Base-by-base conservation (phyloP, 192 early-diverging fungal genomes). In the Geranomyces variabilis region DNA sequence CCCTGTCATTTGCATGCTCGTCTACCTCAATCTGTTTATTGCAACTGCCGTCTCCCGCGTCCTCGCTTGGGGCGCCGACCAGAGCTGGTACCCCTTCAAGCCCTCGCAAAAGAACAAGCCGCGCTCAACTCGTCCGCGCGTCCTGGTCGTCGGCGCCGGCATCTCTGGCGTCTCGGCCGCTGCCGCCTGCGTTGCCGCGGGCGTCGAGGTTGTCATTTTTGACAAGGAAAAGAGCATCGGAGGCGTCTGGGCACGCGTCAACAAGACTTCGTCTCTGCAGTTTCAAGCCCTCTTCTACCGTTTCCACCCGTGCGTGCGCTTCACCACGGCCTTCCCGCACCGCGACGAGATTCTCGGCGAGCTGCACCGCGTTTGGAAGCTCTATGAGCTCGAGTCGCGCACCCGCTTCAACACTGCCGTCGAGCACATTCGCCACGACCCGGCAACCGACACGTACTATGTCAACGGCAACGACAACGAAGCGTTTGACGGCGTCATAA, bases 231-330 rank as follows among this genome's bases (percentile, higher is more conserved):
- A 12, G 21, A 59, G 28, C 30, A 47, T 71, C 31, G 70, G 70
- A 6, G 70, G 70, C 15, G 49, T 71, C 8, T 71, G 70, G 70
- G 49, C 61, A 2, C n/a, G 70, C 29, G 70, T 71, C 13, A 71
- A 71, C 59, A 61, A 71, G 61, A 71, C 70, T 6, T 71, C 70
- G 44, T 64, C 44, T 9, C 21, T 71, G 30, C 70, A 71, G 26
- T 71, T 71, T 45, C 70, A 62, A 0, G 36, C 70, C 12, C 29
- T 71, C 10, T 71, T 63, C 48, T 71, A 71, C 61, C 70, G 70
- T 28, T 71, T 71, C 61, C 59, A 71, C 62, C 70, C 70, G n/a
- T 19, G 33, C 13, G 70, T 71, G 28, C 29, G 70, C 6, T 71
- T 71, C 61, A 30, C 19, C 7, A 49, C 24, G 24, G 33, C 36